Evolutionary conservation across 192 early-diverging fungal genomes (phyloP).

Genomic region (Linnemannia schmuckeri): DNA sequence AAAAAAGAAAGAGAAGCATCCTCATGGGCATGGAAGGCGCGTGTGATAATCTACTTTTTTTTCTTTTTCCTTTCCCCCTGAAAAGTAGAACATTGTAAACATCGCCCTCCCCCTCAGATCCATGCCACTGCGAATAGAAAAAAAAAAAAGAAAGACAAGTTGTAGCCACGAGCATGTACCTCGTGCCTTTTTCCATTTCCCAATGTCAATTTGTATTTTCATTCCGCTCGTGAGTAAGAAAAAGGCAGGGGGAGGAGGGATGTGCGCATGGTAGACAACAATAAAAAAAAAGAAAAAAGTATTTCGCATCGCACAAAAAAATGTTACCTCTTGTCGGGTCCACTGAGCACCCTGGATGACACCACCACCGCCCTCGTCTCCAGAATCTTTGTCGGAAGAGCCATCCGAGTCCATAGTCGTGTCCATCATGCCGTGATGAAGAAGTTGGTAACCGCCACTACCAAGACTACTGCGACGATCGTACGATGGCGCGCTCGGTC

Average conservation of each 20-base stretch:
- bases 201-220: background rate
- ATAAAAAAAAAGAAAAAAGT: background rate
- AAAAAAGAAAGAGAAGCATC: background rate
- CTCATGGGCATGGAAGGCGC: background rate
- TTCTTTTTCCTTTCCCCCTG: background rate
- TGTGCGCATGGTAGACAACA: background rate
- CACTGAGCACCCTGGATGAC: slow-evolving; percentile 11
- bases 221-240: background rate
- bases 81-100: background rate
- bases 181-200: background rate
- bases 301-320: background rate
- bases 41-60: background rate
- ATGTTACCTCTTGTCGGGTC: slow-evolving; percentile 49
- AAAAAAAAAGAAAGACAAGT: background rate
- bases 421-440: background rate
- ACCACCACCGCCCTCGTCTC: slow-evolving; percentile 22
- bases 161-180: slow-evolving; percentile 3
- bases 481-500: background rate
- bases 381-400: slow-evolving; percentile 32
- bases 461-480: background rate
- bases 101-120: background rate
- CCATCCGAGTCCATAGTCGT: slow-evolving; percentile 44
- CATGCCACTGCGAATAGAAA: background rate
- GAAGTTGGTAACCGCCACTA: background rate
- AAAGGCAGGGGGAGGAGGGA: background rate